phyloP scores from a whole-genome alignment of 257 asterid genomes.

The Nemophila menziesii region DNA sequence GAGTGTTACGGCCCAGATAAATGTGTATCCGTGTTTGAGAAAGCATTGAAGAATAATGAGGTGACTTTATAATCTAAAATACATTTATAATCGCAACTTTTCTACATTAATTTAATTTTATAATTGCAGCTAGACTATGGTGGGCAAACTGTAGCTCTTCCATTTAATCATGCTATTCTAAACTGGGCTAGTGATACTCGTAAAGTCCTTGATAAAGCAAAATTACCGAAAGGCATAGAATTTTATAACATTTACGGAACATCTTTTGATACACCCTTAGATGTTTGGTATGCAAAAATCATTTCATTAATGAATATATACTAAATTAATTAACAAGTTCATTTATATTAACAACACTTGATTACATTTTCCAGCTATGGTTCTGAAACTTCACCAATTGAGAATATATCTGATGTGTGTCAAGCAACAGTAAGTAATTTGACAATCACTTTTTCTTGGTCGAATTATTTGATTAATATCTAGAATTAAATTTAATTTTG shows the following conservation, averaged over 20 bases:
- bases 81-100: no score
- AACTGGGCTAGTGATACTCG: conserved; percentile 72
- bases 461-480: not conserved
- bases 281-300: conserved; percentile 51
- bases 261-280: conserved; percentile 70
- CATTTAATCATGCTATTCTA: conserved; percentile 58
- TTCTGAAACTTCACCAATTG: conserved; percentile 68
- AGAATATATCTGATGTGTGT: conserved; percentile 50
- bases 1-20: conserved; percentile 40
- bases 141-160: conserved; percentile 58
- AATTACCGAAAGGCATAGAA: conserved; percentile 52
- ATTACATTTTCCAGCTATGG: conserved; percentile 52
- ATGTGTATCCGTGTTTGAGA: conserved; percentile 39
- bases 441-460: conserved; percentile 1
- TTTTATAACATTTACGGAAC: conserved; percentile 87
- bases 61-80: conserved; percentile 14
- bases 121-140: conserved; percentile 41
- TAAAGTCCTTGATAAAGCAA: conserved; percentile 38
- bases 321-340: not conserved
- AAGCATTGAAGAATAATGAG: conserved; percentile 68
- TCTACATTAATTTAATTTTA: conserved; percentile 1
- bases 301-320: not conserved
- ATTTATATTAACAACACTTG: not conserved
- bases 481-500: conserved; percentile 2
- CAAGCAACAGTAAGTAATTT: conserved; percentile 49